Base-by-base conservation (phyloP, 2,329 filamentous ascomycete species). In the Pestalotiopsis sp. region DNA sequence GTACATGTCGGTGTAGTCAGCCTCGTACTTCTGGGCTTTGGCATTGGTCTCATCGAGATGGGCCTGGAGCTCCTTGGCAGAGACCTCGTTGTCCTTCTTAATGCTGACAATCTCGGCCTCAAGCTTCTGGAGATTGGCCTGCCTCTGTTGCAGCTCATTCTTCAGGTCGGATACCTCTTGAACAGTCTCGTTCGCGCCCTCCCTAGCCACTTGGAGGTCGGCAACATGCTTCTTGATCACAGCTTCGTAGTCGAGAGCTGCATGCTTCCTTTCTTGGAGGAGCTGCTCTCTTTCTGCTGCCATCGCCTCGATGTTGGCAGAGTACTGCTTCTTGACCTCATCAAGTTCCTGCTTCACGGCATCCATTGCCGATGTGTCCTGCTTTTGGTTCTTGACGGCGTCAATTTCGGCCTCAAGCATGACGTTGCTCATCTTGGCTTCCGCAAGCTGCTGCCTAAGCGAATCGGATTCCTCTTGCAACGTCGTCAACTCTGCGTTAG, bases 1-100 rank as follows among this genome's bases (percentile, higher is more conserved):
- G 75, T 89, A 87, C 81, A 91, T 86, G 71, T 90, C 88, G 75
- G 87, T 84, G 78, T 89, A 90, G 76, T 90, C 87, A n/a, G 84
- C 82, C 76, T 84, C 82, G 61, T 85, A 82, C n/a, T 83, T 87
- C 84, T 89, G 88, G 66, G 81, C 74, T 76, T 83, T 84, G 12
- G 83, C 83, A 12, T 86, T 84, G 3, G 84, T 82, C 73, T 87
- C 84, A 25, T 83, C 80, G 77, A 82, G 84, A 73, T 85, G 80
- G 7, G 85, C 83, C 70, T 87, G 85, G 0, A 90, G 80, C 65
- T 89, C 86, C 76, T 87, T 87, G 70, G 84, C 80, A 1, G 81
- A 78, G 67, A 87, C 77, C 49, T 77, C 74, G 4, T 78, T 72
- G 67, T 82, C 79, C 40, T 77, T 73, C 57, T 77, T 73, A 11